A percentile compares a stretch with the other conserved stretches of the same genome.
Conservation (phyloP, 441 rosid genomes). For the Macaranga tanarius region DNA sequence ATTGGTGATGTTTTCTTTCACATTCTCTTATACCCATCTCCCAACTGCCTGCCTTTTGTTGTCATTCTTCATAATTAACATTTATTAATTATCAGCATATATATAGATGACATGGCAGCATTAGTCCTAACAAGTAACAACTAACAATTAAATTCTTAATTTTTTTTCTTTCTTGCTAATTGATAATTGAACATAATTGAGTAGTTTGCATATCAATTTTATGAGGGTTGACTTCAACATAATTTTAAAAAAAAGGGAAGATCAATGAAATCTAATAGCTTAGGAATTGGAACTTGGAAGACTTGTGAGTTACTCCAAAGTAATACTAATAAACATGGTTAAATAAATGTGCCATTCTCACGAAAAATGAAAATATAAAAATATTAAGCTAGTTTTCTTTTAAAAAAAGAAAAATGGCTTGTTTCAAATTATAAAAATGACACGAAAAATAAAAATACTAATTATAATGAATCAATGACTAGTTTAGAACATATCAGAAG, state of each 20-base stretch:
- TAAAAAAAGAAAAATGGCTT: too few relatives aligned
- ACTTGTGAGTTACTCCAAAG: background rate
- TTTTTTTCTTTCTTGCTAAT: background rate
- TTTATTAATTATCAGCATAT: conserved; percentile 8
- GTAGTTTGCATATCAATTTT: background rate
- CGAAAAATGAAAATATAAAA: too few relatives aligned
- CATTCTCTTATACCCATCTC: conserved; percentile 4
- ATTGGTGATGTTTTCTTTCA: conserved; percentile 14
- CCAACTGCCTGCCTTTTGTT: conserved; percentile 20
- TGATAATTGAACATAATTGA: background rate
- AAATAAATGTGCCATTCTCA: too few relatives aligned
- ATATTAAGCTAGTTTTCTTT: too few relatives aligned
- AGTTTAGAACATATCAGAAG: too few relatives aligned
- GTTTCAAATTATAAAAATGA: too few relatives aligned
- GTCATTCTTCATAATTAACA: conserved; percentile 27
- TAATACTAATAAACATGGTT: too few relatives aligned
- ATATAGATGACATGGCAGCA: background rate
- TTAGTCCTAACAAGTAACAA: background rate
- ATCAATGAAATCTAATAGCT: background rate
- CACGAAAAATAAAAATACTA: too few relatives aligned
- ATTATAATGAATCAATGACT: too few relatives aligned
- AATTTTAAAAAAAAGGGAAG: background rate
- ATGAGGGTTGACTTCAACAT: background rate
- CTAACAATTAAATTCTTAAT: background rate
- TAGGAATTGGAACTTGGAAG: background rate